These are phyloP conservation scores for Conoideocrella luteorostrata DNA, from an alignment of 2,329 filamentous ascomycete species.

Conservation along the genomic window DNA sequence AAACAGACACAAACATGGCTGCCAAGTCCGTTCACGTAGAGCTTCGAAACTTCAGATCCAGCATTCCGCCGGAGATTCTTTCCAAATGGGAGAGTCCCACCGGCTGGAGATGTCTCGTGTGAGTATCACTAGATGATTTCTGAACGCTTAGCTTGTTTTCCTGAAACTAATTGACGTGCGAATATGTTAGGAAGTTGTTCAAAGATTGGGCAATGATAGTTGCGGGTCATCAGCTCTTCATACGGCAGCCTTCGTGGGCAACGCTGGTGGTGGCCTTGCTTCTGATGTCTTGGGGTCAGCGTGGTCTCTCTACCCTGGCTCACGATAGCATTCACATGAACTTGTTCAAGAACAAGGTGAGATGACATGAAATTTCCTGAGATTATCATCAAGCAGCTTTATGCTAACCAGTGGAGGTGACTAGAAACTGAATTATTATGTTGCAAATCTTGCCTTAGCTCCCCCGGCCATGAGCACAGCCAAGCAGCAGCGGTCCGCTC, in stretches of 20 bases:
- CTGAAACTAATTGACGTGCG: neutral
- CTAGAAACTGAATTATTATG: neutral
- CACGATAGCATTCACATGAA: constrained; percentile 3
- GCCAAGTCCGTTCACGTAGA: neutral
- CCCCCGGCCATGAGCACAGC: neutral
- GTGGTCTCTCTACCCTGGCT: neutral
- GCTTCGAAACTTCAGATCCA: neutral
- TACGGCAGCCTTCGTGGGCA: neutral
- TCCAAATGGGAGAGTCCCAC: neutral
- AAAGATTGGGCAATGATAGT: constrained; percentile 1
- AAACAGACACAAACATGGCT: too few species aligned
- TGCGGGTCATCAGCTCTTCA: neutral
- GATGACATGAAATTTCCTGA: neutral
- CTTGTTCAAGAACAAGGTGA: constrained; percentile 1
- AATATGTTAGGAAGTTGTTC: neutral
- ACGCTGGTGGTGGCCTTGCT: neutral
- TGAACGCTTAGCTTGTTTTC: neutral
- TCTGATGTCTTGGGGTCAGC: neutral
- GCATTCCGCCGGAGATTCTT: neutral
- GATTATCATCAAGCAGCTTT: neutral
- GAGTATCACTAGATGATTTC: neutral
- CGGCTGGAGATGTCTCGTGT: neutral
- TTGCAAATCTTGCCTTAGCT: neutral
- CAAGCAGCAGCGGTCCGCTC: neutral
- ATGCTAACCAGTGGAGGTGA: neutral